Evolutionary conservation across 106 monocot genomes (phyloP).

Genomic region (Vanilla planifolia): DNA sequence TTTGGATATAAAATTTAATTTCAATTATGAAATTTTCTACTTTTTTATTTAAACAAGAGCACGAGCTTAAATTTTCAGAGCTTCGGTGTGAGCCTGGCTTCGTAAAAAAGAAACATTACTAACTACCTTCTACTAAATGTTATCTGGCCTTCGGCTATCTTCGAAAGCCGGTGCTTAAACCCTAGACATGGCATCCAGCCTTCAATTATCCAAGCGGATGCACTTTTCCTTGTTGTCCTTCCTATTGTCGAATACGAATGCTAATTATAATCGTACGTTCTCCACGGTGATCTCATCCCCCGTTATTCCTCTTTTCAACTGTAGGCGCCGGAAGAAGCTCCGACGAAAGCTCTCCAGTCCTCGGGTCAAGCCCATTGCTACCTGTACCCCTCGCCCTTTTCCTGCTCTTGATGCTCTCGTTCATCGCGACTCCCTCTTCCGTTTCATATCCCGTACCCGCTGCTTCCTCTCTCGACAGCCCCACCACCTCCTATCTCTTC

Average conservation of each 20-base stretch:
- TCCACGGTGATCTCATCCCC: constrained; percentile 7
- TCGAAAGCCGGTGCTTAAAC: background rate
- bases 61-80: too few species aligned
- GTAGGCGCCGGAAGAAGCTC: constrained; percentile 67
- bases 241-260: background rate
- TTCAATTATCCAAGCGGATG: background rate
- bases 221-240: background rate
- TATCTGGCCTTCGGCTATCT: too few species aligned
- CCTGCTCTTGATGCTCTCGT: constrained; percentile 45
- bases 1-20: too few species aligned
- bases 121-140: too few species aligned
- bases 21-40: too few species aligned
- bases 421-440: constrained; percentile 50
- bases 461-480: constrained; percentile 61
- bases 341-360: constrained; percentile 53
- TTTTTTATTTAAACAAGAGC: too few species aligned
- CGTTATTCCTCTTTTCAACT: constrained; percentile 45
- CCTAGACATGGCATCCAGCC: constrained; percentile 19
- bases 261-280: background rate
- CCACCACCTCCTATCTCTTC: constrained; percentile 34
- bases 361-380: constrained; percentile 52
- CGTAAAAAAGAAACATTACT: too few species aligned
- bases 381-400: constrained; percentile 26
- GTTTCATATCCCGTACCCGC: constrained; percentile 66
- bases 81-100: too few species aligned